A percentile compares a stretch with the other conserved stretches of the same genome.
These are phyloP conservation scores for Claviceps fusiformis DNA, from an alignment of 2,329 filamentous ascomycete genomes.

Conservation along the genomic window DNA sequence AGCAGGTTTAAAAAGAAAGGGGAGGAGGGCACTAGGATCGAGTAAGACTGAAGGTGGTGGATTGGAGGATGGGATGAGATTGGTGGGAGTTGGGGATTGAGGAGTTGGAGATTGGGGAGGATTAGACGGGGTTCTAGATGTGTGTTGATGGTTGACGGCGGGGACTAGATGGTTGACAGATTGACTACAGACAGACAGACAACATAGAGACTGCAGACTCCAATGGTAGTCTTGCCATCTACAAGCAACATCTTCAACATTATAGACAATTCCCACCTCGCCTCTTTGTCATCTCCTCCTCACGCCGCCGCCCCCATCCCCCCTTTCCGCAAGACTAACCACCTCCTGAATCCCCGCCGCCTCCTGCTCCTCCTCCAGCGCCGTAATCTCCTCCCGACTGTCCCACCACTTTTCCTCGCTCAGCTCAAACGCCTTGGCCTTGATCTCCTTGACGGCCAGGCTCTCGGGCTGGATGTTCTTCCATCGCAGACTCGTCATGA, in stretches of 20 bases:
- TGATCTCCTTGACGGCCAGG: slow-evolving; percentile 76
- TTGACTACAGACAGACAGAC: too few relatives aligned
- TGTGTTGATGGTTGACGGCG: too few relatives aligned
- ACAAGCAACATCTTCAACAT: too few relatives aligned
- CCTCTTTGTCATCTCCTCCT: slow-evolving; percentile 17
- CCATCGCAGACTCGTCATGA: slow-evolving; percentile 62
- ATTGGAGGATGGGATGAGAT: slow-evolving; percentile 12
- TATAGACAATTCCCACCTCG: background rate
- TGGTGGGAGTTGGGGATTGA: slow-evolving; percentile 12
- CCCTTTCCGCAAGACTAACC: slow-evolving; percentile 68
- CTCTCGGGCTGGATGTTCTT: slow-evolving; percentile 53
- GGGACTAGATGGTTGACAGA: too few relatives aligned
- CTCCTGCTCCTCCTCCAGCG: slow-evolving; percentile 90
- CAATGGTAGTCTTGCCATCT: too few relatives aligned
- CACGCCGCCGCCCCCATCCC: slow-evolving; percentile 24
- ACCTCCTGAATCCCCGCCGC: slow-evolving; percentile 91
- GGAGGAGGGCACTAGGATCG: too few relatives aligned
- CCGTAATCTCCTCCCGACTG: slow-evolving; percentile 82
- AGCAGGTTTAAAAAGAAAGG: slow-evolving; percentile 5
- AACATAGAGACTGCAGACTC: too few relatives aligned
- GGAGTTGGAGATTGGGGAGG: too few relatives aligned
- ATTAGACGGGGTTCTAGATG: too few relatives aligned
- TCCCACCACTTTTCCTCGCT: slow-evolving; percentile 99
- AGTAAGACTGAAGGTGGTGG: slow-evolving; percentile 15
- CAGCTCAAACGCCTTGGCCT: slow-evolving; percentile 76